Conservation (phyloP, 441 rosid species). For the Pelargonium cotyledonis region DNA sequence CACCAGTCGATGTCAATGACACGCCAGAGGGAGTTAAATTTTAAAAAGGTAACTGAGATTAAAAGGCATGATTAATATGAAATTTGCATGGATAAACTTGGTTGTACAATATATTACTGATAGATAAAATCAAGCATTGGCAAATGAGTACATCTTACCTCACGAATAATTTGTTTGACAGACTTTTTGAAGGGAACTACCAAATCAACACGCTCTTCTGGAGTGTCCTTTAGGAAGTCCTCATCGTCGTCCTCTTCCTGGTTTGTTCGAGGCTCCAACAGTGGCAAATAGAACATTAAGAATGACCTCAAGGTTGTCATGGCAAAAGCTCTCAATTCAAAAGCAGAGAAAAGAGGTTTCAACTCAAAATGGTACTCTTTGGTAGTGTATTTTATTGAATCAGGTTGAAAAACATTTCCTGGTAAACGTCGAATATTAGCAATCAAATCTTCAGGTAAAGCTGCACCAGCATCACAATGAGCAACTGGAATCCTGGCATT, state of each 20-base stretch:
- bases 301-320: conserved; percentile 82
- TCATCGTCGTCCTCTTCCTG: conserved; percentile 64
- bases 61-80: too few species aligned
- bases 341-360: conserved; percentile 80
- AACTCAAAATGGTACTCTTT: conserved; percentile 67
- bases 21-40: too few species aligned
- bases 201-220: conserved; percentile 50
- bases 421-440: conserved; percentile 40
- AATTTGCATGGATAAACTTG: too few species aligned
- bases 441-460: conserved; percentile 46
- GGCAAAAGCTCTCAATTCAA: conserved; percentile 64
- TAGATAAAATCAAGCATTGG: not conserved
- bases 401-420: conserved; percentile 33
- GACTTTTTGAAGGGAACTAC: conserved; percentile 81
- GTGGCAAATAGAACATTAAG: conserved; percentile 73
- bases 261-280: conserved; percentile 59
- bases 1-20: not conserved
- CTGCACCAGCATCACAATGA: conserved; percentile 79
- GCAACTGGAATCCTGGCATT: conserved; percentile 55
- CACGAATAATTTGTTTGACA: conserved; percentile 74
- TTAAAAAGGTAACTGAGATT: too few species aligned
- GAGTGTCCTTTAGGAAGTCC: conserved; percentile 43
- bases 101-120: not conserved
- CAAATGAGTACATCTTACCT: conserved; percentile 38
- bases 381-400: conserved; percentile 38